Percentiles rank a stretch among this genome's conserved stretches.
Evolutionary conservation across 495 filamentous ascomycete species (phyloP).

Genomic region (Talaromyces nanjingensis): DNA sequence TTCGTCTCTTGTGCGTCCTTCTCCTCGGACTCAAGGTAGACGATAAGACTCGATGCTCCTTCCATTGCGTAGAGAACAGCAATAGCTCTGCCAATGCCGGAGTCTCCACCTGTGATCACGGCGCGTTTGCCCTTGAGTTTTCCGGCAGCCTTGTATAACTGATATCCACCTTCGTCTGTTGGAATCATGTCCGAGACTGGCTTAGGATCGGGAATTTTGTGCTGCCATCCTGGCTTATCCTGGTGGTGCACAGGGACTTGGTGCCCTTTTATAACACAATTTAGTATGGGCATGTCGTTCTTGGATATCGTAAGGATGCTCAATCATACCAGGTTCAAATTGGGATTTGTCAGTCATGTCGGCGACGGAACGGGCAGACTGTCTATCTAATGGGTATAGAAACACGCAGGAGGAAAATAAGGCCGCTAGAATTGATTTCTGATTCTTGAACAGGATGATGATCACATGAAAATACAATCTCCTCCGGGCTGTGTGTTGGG

Average conservation of each 20-base stretch:
- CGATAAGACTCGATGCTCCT: conserved; percentile 68
- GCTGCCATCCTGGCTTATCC: conserved; percentile 60
- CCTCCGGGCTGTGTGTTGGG: not conserved
- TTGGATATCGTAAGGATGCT: not conserved
- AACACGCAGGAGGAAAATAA: not conserved
- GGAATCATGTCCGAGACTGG: conserved; percentile 63
- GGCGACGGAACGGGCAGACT: not conserved
- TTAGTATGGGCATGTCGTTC: not conserved
- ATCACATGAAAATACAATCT: not conserved
- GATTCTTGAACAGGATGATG: not conserved
- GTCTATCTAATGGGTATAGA: not conserved
- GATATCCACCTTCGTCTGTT: conserved; percentile 60
- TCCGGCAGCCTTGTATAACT: conserved; percentile 69
- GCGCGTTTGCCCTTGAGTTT: conserved; percentile 71
- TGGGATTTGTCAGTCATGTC: conserved; percentile 6
- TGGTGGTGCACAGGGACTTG: conserved; percentile 62
- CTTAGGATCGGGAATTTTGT: conserved; percentile 53
- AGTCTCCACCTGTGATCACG: conserved; percentile 78
- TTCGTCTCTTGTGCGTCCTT: conserved; percentile 71
- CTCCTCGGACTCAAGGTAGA: conserved; percentile 70
- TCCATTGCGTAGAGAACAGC: conserved; percentile 80
- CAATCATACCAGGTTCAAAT: conserved; percentile 7
- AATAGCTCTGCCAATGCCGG: conserved; percentile 71
- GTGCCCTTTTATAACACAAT: conserved; percentile 45
- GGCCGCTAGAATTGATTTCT: not conserved